A percentile compares a stretch with the other conserved stretches of the same genome.
phyloP scores from a whole-genome alignment of 805 yeast genomes.

The Lipomyces japonicus region DNA sequence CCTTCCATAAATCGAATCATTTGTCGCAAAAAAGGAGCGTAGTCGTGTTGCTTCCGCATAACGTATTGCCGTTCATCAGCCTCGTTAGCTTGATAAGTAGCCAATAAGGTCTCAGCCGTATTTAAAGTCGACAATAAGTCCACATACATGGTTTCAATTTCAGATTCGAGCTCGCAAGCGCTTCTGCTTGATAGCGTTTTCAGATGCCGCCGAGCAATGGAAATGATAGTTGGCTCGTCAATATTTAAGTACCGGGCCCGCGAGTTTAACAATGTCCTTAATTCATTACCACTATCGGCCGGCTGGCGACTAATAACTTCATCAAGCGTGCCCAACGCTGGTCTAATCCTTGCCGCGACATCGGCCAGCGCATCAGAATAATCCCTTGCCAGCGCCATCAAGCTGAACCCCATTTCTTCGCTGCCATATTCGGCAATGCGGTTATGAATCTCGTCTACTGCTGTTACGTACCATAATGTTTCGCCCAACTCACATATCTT shows the following conservation, averaged over 20 bases:
- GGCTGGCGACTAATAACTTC: no score
- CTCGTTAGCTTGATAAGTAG: no score
- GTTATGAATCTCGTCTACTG: conserved; percentile 6
- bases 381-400: conserved; percentile 21
- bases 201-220: no score
- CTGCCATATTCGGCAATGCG: conserved; percentile 10
- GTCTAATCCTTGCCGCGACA: no score
- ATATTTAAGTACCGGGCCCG: no score
- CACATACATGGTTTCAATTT: not conserved
- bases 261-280: no score
- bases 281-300: no score
- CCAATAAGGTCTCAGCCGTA: no score
- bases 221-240: no score
- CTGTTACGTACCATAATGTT: conserved; percentile 9
- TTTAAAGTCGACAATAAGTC: not conserved
- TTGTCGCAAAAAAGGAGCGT: conserved; percentile 11
- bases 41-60: conserved; percentile 6
- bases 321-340: no score
- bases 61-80: conserved; percentile 12
- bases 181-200: not conserved
- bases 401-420: conserved; percentile 21
- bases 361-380: no score
- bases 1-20: no score
- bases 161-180: not conserved
- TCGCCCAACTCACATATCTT: not conserved